phyloP scores from a whole-genome alignment of 225 moss, liverwort and hornwort genomes.

The Sphagnum contortum region DNA sequence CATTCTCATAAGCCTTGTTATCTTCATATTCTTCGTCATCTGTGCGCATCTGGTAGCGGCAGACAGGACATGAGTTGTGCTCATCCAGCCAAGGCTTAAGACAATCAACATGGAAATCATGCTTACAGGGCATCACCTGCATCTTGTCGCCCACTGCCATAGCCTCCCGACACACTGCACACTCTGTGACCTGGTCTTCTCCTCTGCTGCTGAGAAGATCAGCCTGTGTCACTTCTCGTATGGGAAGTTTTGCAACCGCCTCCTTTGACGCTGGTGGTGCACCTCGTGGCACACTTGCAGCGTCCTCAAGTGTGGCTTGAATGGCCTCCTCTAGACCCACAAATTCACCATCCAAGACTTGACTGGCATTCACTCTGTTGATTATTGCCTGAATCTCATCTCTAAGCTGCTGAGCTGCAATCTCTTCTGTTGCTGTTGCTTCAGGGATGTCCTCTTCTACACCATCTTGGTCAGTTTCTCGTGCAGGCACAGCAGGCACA shows the following conservation, averaged over 20 bases:
- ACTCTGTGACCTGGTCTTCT: slow-evolving; percentile 39
- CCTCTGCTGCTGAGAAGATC: slow-evolving; percentile 46
- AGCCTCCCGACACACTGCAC: slow-evolving; percentile 52
- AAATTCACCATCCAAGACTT: slow-evolving; percentile 37
- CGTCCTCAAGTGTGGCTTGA: slow-evolving; percentile 83
- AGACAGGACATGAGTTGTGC: slow-evolving; percentile 96
- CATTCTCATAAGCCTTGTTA: slow-evolving; percentile 66
- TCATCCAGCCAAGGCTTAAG: slow-evolving; percentile 47
- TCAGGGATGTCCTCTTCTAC: too few relatives aligned
- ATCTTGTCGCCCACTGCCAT: slow-evolving; percentile 14
- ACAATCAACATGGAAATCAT: slow-evolving; percentile 26
- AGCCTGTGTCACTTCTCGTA: slow-evolving; percentile 57
- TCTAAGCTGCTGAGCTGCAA: slow-evolving; percentile 40
- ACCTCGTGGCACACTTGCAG: slow-evolving; percentile 62
- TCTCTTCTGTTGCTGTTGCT: too few relatives aligned
- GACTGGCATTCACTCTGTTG: slow-evolving; percentile 27
- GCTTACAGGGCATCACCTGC: slow-evolving; percentile 42
- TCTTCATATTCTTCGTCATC: slow-evolving; percentile 96
- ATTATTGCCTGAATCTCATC: slow-evolving; percentile 60
- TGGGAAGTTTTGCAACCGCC: slow-evolving; percentile 81
- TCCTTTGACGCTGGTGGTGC: slow-evolving; percentile 94
- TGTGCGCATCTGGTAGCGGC: slow-evolving; percentile 84
- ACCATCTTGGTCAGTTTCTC: too few relatives aligned
- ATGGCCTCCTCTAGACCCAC: slow-evolving; percentile 80
- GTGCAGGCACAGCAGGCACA: too few relatives aligned